Evolutionary conservation across 2,329 filamentous ascomycete genomes (phyloP), one percentile per base, ranked within the genome.

Genomic region (Fusarium secorum): DNA sequence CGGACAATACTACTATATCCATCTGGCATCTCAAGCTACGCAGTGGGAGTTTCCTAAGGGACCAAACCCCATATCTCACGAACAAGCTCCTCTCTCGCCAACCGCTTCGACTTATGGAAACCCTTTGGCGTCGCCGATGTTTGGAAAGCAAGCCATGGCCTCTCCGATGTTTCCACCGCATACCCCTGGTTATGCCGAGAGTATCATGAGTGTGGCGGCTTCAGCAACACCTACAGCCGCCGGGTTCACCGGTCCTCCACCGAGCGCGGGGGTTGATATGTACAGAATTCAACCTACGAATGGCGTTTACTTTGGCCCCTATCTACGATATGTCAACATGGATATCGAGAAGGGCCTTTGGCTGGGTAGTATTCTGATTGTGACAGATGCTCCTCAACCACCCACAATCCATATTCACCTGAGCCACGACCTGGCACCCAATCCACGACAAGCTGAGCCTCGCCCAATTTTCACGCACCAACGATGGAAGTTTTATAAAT

Each of bases 41-140:
- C 96, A 99, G 79, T 99, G 96, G 96, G 96, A 99, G 77, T 98
- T 98, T 74, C 96, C 96, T 32, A 98, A 98, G 82, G 95, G 95
- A 0, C 95, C 95, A 1, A 97, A 94, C 28, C 95, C 95, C 2
- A 86, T 98, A 58, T 93, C 93, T 69, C 88, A 97, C 70, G 94
- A 97, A 65, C 88, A 92, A 18, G 86, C 90, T 20, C 95, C 95
- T 0, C 83, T 98, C 61, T 98, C 95, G 11, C 95, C 95, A 0
- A 91, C 91, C 2, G 89, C 89, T 10, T 93, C 90, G 53, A 91
- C 91, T 0, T 94, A 93, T 74, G 91, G 91, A 65, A 93, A 94
- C 76, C 90, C 91, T 7, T 80, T 94, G 32, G 86, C 84, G 8
- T 94, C 92, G 3, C 92, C 92, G 1, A 87, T 91, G 65, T 85